These are phyloP conservation scores for Mycena galopus DNA, from an alignment of 768 basidiomycete genomes.

Conservation along the genomic window DNA sequence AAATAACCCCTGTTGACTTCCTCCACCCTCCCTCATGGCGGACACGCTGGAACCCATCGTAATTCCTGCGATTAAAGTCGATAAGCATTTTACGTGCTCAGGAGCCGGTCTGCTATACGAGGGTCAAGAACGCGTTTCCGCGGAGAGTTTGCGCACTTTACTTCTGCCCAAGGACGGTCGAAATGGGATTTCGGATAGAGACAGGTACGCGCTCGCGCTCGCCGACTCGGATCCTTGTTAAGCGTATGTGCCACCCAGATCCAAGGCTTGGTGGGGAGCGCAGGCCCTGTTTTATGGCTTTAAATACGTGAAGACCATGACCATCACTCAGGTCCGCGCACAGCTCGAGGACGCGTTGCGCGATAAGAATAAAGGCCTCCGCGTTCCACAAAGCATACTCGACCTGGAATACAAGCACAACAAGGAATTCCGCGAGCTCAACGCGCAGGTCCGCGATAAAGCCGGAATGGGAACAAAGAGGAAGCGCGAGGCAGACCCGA, in stretches of 20 bases:
- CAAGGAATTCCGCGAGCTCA: constrained; percentile 36
- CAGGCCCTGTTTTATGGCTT: constrained; percentile 34
- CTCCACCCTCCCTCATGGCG: constrained; percentile 5
- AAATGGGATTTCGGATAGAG: constrained; percentile 34
- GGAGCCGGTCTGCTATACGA: constrained; percentile 32
- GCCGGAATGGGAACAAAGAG: constrained; percentile 30
- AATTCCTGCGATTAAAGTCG: constrained; percentile 27
- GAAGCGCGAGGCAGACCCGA: constrained; percentile 24
- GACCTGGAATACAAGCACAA: constrained; percentile 33
- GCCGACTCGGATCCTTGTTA: not conserved
- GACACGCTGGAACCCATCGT: constrained; percentile 35
- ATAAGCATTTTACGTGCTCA: constrained; percentile 31
- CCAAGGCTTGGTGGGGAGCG: constrained; percentile 36
- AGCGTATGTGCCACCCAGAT: not conserved
- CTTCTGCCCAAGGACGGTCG: constrained; percentile 28
- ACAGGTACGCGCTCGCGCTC: constrained; percentile 13
- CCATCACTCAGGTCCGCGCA: constrained; percentile 24
- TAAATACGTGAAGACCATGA: constrained; percentile 34
- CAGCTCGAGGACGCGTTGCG: constrained; percentile 35
- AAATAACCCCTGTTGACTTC: not conserved
- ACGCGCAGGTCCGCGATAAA: constrained; percentile 37
- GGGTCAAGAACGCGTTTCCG: constrained; percentile 33
- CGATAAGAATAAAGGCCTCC: constrained; percentile 27
- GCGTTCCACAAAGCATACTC: constrained; percentile 32
- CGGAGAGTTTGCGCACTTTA: constrained; percentile 25